Base-by-base conservation (phyloP, 345 rosid genomes). In the Jatropha curcas region DNA sequence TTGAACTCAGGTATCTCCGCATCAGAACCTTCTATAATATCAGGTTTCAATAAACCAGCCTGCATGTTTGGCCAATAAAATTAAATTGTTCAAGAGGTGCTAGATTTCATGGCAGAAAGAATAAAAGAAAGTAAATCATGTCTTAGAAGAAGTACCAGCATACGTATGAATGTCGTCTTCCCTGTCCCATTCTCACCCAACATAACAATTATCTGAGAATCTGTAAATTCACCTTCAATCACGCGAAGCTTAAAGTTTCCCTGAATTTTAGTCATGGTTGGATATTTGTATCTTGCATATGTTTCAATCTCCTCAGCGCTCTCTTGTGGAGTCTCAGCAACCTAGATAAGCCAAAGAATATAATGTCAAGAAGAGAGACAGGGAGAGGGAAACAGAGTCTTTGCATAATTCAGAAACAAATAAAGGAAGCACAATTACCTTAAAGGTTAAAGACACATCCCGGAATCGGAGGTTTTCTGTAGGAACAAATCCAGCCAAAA, bases 181-280 rank as follows among this genome's bases (percentile, higher is more conserved):
- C 99, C 98, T 17, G 97, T 93, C 53, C 99, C 98, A 79, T 96
- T 96, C 89, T 96, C 99, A 52, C 99, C 98, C 77, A 96, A 83
- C 99, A 96, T 96, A 1, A 96, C 97, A 74, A 93, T 70, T 72
- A 96, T 96, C 84, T 96, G 99, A 45, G 99, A 96, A 79, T 96
- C 99, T 1, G 99, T 91, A 78, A 96, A 96, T 86, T 96, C 99
- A 72, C 99, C 99, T 89, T 92, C 99, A 7, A 78, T 24, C 41
- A 93, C 99, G 74, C 77, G 81, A 76, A 95, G 88, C 76, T 66
- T 91, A 72, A 96, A 96, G 71, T 82, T 84, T 19, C 99, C 99
- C 82, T 88, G 98, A 71, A 88, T 87, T 80, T 91, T 96, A 61
- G 82, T 79, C 98, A 96, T 96, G 58, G 97, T 82, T 1, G 99